Conservation (phyloP, 164 flowering plant genomes). For the Hamamelis virginiana region DNA sequence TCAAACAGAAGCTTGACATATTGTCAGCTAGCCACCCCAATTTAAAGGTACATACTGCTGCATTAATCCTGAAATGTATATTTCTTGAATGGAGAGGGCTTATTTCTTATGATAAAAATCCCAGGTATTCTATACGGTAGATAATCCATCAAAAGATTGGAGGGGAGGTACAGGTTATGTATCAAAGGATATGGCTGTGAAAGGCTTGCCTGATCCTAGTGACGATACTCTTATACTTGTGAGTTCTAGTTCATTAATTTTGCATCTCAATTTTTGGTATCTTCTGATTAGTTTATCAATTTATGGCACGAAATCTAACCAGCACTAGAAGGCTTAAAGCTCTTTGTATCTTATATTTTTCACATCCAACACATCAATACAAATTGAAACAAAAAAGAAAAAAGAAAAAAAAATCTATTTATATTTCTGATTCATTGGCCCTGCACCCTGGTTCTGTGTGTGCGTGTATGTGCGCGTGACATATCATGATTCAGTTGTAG, state of each 20-base stretch:
- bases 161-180: slow-evolving; percentile 82
- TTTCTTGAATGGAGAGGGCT: neutral
- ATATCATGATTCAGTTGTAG: too few relatives aligned
- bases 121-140: slow-evolving; percentile 91
- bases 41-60: slow-evolving; percentile 59
- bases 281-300: neutral
- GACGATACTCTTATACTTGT: slow-evolving; percentile 86
- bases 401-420: neutral
- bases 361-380: neutral
- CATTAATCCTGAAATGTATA: neutral
- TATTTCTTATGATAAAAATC: slow-evolving; percentile 1
- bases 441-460: neutral
- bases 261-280: neutral
- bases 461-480: too few relatives aligned
- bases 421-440: neutral
- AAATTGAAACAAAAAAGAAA: neutral
- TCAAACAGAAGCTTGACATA: slow-evolving; percentile 87
- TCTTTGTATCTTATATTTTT: neutral
- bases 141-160: slow-evolving; percentile 86
- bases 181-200: slow-evolving; percentile 75
- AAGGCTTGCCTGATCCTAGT: slow-evolving; percentile 89
- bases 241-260: slow-evolving; percentile 31
- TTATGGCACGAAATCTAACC: neutral
- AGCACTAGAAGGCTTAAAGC: neutral
- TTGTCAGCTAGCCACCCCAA: slow-evolving; percentile 85